Evolutionary conservation across 495 filamentous ascomycete genomes (phyloP), one percentile per base, ranked within the genome.

Genomic region (Pseudotulostoma volvatum): DNA sequence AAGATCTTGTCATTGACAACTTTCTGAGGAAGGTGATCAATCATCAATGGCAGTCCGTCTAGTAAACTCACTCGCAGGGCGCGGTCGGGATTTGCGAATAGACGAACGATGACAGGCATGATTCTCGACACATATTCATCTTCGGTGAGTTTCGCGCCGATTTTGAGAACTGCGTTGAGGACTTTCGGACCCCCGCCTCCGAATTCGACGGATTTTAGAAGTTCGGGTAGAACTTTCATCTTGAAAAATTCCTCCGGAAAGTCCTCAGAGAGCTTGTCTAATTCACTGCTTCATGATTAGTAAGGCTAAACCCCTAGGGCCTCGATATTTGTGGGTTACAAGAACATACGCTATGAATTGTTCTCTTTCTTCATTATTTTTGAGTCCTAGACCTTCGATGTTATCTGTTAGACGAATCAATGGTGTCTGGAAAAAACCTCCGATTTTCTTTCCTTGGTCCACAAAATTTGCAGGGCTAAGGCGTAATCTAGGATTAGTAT

Each of bases 201-300:
- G 57, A 94, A 97, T 49, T 97, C 90, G 7, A 97, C 84, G 0
- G 85, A 90, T 49, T 95, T 96, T 0, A 97, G 66, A n/a, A 97
- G 63, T 53, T 96, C 90, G 1, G 90, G 90, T 11, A 97, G 68
- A 8, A 96, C 74, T 49, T 96, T 97, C 74, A 90, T 82, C 53
- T 87, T 93, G 64, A 95, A 90, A 54, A 90, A 97, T 39, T 94
- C 87, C 48, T 95, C 90, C 0, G 90, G 90, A 45, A 96, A 94
- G 53, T 95, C 85, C 43, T 93, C 84, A 1, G 83, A 78, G 3
- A 92, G 71, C 35, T 80, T 67, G 47, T 93, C 84, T 3, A 97
- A 70, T 54, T 92, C 80, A 51, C 81, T 90, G 34, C 14, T 33
- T 18, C 18, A 36, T 18, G 41, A 44, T 41, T 30, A 44, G 30